Evolutionary conservation across 2,329 filamentous ascomycete genomes (phyloP).

Genomic region (Curvularia eragrostidis): DNA sequence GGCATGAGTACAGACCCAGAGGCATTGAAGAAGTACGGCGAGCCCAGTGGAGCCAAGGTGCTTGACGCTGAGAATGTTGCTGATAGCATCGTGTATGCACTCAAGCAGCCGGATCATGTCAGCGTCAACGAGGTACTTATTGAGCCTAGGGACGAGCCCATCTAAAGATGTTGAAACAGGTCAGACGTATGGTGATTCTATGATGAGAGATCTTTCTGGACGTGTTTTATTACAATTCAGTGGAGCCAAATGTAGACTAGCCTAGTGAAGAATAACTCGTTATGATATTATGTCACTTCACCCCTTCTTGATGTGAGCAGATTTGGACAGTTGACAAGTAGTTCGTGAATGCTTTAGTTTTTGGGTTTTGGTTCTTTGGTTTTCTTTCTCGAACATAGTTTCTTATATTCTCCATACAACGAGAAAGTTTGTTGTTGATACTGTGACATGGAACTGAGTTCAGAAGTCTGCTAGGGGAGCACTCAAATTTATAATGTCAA

Average conservation of each 20-base stretch:
- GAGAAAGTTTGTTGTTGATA: background rate
- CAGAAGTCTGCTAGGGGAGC: background rate
- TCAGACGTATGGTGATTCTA: background rate
- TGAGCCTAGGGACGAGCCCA: conserved; percentile 49
- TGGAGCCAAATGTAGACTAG: background rate
- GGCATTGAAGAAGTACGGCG: conserved; percentile 79
- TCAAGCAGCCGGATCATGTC: conserved; percentile 76
- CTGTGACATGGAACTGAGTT: background rate
- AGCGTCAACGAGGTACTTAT: conserved; percentile 82
- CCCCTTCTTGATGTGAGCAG: background rate
- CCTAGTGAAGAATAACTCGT: background rate
- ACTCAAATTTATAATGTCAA: background rate
- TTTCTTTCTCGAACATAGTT: background rate
- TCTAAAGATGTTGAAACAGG: conserved; percentile 18
- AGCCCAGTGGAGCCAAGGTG: conserved; percentile 76
- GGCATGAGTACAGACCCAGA: conserved; percentile 77
- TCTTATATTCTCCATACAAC: background rate
- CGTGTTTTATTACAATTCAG: background rate
- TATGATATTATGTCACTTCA: background rate
- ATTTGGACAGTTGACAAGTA: background rate
- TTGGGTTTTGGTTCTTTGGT: background rate
- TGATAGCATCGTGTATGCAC: conserved; percentile 73
- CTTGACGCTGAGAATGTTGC: conserved; percentile 77
- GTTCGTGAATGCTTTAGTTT: too few species aligned
- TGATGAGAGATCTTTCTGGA: background rate